Percentiles rank a stretch among this genome's conserved stretches.
Evolutionary conservation across 345 rosid species (phyloP).

Genomic region (Luvunga scandens): DNA sequence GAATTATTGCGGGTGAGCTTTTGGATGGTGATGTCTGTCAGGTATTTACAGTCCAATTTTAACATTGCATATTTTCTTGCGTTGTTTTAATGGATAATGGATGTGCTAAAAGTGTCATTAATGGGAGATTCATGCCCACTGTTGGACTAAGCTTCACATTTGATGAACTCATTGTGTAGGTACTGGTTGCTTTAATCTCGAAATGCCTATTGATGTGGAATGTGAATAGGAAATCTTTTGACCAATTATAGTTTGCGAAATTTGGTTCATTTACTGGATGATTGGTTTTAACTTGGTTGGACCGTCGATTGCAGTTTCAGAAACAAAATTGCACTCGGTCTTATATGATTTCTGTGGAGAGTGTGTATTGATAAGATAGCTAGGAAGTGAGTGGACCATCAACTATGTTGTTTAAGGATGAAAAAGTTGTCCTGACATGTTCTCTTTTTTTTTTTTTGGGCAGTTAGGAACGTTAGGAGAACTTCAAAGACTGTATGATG

Average conservation of each 20-base stretch:
- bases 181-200: neutral
- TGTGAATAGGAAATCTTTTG: neutral
- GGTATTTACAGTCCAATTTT: slow-evolving; percentile 37
- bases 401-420: neutral
- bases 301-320: neutral
- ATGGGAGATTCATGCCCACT: neutral
- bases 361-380: neutral
- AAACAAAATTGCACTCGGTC: neutral
- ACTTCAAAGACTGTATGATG: slow-evolving; percentile 88
- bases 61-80: neutral
- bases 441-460: slow-evolving; percentile 9
- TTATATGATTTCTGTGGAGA: neutral
- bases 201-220: neutral
- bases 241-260: neutral
- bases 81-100: neutral
- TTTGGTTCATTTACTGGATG: neutral
- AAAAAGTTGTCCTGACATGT: slow-evolving; percentile 10
- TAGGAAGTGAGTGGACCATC: neutral
- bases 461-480: slow-evolving; percentile 79
- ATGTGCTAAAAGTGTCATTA: neutral
- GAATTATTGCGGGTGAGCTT: slow-evolving; percentile 78
- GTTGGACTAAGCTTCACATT: slow-evolving; percentile 1
- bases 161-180: neutral
- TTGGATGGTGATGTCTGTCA: slow-evolving; percentile 85
- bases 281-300: neutral